phyloP scores from a whole-genome alignment of 2,329 filamentous ascomycete genomes.

The Scortechinia acanthostroma region DNA sequence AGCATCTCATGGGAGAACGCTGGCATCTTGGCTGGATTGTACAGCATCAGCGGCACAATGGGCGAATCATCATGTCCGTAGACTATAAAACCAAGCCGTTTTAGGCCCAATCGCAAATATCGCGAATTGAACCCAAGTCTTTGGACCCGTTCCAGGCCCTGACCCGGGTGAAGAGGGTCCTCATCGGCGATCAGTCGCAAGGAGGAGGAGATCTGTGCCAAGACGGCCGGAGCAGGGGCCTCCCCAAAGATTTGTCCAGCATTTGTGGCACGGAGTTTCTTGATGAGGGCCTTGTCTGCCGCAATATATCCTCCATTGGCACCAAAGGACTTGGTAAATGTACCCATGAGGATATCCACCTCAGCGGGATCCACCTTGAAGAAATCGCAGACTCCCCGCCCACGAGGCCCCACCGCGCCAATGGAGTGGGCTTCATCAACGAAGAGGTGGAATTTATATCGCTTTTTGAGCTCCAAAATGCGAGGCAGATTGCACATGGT shows the following conservation, averaged over 20 bases:
- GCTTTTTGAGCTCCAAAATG: slow-evolving; percentile 77
- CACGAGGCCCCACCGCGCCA: slow-evolving; percentile 80
- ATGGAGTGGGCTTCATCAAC: slow-evolving; percentile 95
- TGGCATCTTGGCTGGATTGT: slow-evolving; percentile 97
- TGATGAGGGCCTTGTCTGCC: slow-evolving; percentile 81
- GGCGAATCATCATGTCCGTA: slow-evolving; percentile 97
- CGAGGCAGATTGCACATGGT: slow-evolving; percentile 97
- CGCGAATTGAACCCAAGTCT: slow-evolving; percentile 96
- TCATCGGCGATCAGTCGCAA: slow-evolving; percentile 86
- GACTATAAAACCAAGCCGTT: slow-evolving; percentile 92
- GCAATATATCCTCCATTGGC: slow-evolving; percentile 95
- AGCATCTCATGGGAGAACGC: slow-evolving; percentile 99
- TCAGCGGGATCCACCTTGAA: slow-evolving; percentile 83
- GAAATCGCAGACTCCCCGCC: slow-evolving; percentile 93
- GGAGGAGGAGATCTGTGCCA: slow-evolving; percentile 83
- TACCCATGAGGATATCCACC: slow-evolving; percentile 96
- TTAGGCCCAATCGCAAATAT: slow-evolving; percentile 93
- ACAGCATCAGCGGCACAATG: slow-evolving; percentile 88
- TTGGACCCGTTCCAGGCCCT: slow-evolving; percentile 91
- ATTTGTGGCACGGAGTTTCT: slow-evolving; percentile 81
- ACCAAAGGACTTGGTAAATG: slow-evolving; percentile 94
- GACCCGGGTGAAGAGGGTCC: slow-evolving; percentile 74
- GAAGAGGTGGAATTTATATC: slow-evolving; percentile 95
- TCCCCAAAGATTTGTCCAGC: slow-evolving; percentile 83
- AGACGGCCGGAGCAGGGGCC: slow-evolving; percentile 76